Base-by-base conservation (phyloP, 129 eudicot genomes). In the Pulicaria dysenterica region DNA sequence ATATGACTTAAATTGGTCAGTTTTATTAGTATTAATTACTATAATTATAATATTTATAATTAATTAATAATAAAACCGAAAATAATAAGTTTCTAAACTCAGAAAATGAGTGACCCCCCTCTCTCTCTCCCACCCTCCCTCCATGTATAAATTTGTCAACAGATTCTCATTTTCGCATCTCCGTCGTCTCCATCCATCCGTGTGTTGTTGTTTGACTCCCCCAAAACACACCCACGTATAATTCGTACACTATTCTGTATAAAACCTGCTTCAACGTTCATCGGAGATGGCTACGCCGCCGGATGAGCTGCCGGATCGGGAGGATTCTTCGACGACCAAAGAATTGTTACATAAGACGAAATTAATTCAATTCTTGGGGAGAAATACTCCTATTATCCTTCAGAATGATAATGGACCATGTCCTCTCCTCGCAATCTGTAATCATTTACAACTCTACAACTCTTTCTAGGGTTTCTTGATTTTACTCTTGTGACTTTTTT, bases 391-490 rank as follows among this genome's bases (percentile, higher is more conserved):
- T 11, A 88, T 94, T 75, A 56, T 94, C 77, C 96, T 94, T 69
- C 98, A 94, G 63, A 94, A 94, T 79, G 92, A 90, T 67, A 94
- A 94, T 79, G 98, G 98, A 67, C 98, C 98, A 44, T 94, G 98
- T 64, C 98, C 98, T 71, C 96, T 94, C 69, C 87, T 94, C 73
- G 89, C 96, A 37, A 94, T 94, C 68, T 94, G 98, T 94, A 87
- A 42, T 46, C 36, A 44, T 46, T 72, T 31, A 44, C 41, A 39
- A 61, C 55, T 31, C 57, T 62, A 43, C 60, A 47, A 43, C 75
- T n/a, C 6, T 60, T 75, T 79, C 56, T 89, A 69, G 85, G 77
- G 80, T 84, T 81, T 76, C 24, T 59, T 14, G 1, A 3, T 11
- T 36, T 57, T 37, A 3, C 5, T 58, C 15, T 58, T 58, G 10